A percentile compares a stretch with the other conserved stretches of the same genome.
Conservation (phyloP, 1,139 yeast genomes). For the Candida frijolesensis region DNA sequence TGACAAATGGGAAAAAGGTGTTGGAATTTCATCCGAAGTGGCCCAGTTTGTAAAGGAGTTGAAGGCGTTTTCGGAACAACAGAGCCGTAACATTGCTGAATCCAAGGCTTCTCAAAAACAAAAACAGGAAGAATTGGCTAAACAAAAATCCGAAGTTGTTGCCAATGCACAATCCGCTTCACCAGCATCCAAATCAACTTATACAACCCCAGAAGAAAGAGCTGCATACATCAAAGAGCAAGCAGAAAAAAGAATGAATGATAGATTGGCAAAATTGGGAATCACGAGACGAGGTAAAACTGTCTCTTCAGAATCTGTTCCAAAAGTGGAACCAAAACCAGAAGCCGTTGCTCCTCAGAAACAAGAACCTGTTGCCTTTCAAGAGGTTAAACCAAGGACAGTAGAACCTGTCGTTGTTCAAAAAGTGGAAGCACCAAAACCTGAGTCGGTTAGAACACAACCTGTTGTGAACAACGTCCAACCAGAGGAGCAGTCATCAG, state of each 20-base stretch:
- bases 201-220: slow-evolving; percentile 61
- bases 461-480: slow-evolving; percentile 5
- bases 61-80: slow-evolving; percentile 26
- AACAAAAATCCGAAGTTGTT: slow-evolving; percentile 9
- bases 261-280: slow-evolving; percentile 84
- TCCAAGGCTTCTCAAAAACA: slow-evolving; percentile 10
- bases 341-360: slow-evolving; percentile 1
- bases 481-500: slow-evolving; percentile 21
- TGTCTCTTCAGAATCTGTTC: slow-evolving; percentile 8
- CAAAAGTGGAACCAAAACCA: slow-evolving; percentile 1
- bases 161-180: slow-evolving; percentile 15
- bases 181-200: slow-evolving; percentile 17
- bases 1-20: slow-evolving; percentile 83
- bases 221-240: slow-evolving; percentile 86
- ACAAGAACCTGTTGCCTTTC: slow-evolving; percentile 2
- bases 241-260: slow-evolving; percentile 89
- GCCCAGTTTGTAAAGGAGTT: slow-evolving; percentile 62
- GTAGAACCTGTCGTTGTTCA: slow-evolving; percentile 6
- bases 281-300: slow-evolving; percentile 35
- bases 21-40: slow-evolving; percentile 69
- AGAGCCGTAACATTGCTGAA: slow-evolving; percentile 11
- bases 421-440: slow-evolving; percentile 6
- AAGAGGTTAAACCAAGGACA: slow-evolving; percentile 3
- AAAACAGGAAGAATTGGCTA: slow-evolving; percentile 3
- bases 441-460: slow-evolving; percentile 7